Conservation (phyloP, 2,329 filamentous ascomycete genomes). For the Fusarium vanettenii region DNA sequence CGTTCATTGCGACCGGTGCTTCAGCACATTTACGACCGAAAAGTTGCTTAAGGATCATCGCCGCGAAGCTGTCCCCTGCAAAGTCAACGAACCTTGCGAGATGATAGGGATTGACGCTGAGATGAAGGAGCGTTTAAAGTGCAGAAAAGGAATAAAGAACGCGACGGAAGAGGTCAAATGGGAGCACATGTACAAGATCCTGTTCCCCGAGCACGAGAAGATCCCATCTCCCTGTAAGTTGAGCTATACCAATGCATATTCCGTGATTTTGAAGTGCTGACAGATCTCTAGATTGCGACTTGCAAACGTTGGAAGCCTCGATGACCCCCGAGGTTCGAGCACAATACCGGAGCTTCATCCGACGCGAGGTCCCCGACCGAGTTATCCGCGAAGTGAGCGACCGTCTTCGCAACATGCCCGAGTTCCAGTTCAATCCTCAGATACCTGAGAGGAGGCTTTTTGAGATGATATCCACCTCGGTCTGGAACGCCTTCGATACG, state of each 20-base stretch:
- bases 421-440: not conserved
- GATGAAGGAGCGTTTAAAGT: conserved; percentile 3
- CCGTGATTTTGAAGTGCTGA: not conserved
- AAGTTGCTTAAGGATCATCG: conserved; percentile 7
- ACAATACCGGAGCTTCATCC: conserved; percentile 12
- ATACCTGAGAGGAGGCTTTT: conserved; percentile 7
- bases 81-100: not conserved
- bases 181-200: conserved; percentile 24
- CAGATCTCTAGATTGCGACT: not conserved
- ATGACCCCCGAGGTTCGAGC: not conserved
- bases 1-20: conserved; percentile 22
- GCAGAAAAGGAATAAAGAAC: conserved; percentile 12
- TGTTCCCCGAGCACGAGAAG: conserved; percentile 6
- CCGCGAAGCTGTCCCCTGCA: conserved; percentile 5
- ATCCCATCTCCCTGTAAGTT: conserved; percentile 28
- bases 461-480: conserved; percentile 6
- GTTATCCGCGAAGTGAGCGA: conserved; percentile 2
- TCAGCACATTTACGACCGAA: not conserved
- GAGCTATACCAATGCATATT: fast-evolving
- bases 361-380: conserved; percentile 9
- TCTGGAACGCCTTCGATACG: conserved; percentile 27
- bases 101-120: conserved; percentile 10
- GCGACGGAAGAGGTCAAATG: conserved; percentile 12
- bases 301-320: not conserved
- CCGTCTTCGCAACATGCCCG: conserved; percentile 9